phyloP scores from a whole-genome alignment of 2,329 filamentous ascomycete species.

The Fusarium metavorans region DNA sequence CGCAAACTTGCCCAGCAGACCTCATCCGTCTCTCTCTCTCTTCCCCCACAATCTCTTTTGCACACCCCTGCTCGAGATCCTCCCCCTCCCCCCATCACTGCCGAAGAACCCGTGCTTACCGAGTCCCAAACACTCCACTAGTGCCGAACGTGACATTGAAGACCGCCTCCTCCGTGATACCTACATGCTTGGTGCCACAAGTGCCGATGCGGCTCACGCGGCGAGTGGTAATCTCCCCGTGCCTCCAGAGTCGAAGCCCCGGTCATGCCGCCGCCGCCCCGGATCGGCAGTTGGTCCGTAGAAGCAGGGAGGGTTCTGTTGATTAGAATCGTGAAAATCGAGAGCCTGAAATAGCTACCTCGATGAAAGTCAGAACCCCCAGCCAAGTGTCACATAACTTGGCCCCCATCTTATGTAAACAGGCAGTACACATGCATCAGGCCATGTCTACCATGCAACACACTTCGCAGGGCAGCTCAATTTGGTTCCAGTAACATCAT shows the following conservation, averaged over 20 bases:
- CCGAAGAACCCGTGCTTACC: conserved; percentile 24
- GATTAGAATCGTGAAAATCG: neutral
- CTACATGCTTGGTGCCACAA: conserved; percentile 6
- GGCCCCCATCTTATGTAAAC: neutral
- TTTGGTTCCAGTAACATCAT: neutral
- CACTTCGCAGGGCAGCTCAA: neutral
- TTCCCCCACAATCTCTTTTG: conserved; percentile 9
- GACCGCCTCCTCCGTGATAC: neutral
- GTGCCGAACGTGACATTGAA: neutral
- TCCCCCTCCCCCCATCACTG: conserved; percentile 8
- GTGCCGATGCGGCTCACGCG: conserved; percentile 23
- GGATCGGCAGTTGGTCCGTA: neutral
- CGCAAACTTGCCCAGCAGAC: neutral
- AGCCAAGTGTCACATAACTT: neutral
- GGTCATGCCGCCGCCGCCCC: neutral
- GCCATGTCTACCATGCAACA: neutral
- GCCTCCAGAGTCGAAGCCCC: neutral
- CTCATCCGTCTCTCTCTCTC: neutral
- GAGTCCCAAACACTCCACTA: conserved; percentile 6
- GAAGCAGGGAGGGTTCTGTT: neutral
- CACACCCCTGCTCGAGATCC: neutral
- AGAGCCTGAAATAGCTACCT: neutral
- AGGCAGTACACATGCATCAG: neutral
- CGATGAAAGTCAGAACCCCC: neutral
- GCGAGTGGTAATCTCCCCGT: neutral